Percentiles rank a stretch among this genome's conserved stretches.
Conservation (phyloP, 1,284 basidiomycete species). For the Sanghuangporus weigelae region DNA sequence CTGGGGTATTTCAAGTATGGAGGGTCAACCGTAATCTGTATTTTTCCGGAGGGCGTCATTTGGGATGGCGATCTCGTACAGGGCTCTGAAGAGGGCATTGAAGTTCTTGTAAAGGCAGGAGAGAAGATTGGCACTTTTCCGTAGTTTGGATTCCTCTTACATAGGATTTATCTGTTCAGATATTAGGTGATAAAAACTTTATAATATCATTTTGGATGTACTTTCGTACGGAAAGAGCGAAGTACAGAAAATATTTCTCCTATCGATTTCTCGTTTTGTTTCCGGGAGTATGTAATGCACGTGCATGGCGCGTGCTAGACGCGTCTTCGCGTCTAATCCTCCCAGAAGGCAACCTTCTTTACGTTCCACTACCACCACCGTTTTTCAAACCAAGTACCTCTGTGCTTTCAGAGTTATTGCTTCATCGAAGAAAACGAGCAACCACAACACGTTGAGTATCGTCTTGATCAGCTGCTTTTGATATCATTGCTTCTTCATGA, state of each 20-base stretch:
- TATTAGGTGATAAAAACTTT: not conserved
- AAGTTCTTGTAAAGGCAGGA: conserved; percentile 44
- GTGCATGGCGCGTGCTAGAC: not conserved
- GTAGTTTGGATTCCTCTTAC: not conserved
- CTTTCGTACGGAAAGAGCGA: no score
- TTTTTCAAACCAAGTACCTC: not conserved
- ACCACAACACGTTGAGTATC: conserved; percentile 1
- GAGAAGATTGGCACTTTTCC: conserved; percentile 20
- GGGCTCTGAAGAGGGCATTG: conserved; percentile 36
- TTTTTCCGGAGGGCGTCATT: conserved; percentile 30
- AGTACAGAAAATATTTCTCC: no score
- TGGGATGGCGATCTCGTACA: conserved; percentile 42
- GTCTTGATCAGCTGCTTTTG: not conserved
- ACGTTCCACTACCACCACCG: not conserved
- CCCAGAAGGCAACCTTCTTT: not conserved
- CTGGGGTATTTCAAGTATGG: conserved; percentile 28
- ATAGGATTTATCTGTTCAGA: not conserved
- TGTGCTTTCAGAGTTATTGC: not conserved
- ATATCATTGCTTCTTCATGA: not conserved
- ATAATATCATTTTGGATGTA: not conserved
- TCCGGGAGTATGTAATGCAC: not conserved
- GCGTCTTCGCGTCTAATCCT: not conserved
- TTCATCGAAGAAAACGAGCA: not conserved
- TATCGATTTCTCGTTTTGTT: not conserved
- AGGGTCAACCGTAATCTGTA: conserved; percentile 34